These are phyloP conservation scores for Beta macrorhiza DNA, from an alignment of 179 eudicot genomes.

Conservation along the genomic window DNA sequence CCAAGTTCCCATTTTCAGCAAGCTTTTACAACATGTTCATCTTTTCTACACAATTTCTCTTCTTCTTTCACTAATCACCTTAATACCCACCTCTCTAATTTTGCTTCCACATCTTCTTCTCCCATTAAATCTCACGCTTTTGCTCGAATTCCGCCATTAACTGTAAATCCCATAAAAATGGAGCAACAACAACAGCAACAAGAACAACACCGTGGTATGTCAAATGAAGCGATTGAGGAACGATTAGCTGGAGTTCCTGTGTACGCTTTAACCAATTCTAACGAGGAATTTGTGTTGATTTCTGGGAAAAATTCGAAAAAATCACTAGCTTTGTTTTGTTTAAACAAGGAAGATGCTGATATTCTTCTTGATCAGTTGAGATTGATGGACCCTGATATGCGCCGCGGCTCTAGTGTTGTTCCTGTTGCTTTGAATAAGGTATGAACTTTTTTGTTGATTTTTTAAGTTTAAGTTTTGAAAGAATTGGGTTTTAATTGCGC, in stretches of 20 bases:
- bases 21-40: conserved; percentile 32
- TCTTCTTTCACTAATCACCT: conserved; percentile 37
- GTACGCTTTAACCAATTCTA: conserved; percentile 62
- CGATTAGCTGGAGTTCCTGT: conserved; percentile 76
- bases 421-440: conserved; percentile 90
- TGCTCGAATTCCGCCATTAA: conserved; percentile 38
- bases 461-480: background rate
- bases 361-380: conserved; percentile 68
- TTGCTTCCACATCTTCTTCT: conserved; percentile 23
- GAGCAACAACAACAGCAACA: background rate
- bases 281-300: conserved; percentile 71
- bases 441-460: background rate
- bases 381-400: conserved; percentile 62
- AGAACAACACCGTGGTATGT: conserved; percentile 21
- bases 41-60: conserved; percentile 40
- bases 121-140: conserved; percentile 28
- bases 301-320: conserved; percentile 45
- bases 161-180: background rate
- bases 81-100: conserved; percentile 38
- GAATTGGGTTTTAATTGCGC: background rate
- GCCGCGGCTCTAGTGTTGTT: conserved; percentile 64
- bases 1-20: conserved; percentile 38
- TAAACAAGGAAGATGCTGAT: conserved; percentile 66
- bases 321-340: conserved; percentile 72
- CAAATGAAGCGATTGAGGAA: conserved; percentile 61